Percentiles rank a stretch among this genome's conserved stretches.
Conservation (phyloP, 2,329 filamentous ascomycete genomes). For the Colletotrichum sp. region DNA sequence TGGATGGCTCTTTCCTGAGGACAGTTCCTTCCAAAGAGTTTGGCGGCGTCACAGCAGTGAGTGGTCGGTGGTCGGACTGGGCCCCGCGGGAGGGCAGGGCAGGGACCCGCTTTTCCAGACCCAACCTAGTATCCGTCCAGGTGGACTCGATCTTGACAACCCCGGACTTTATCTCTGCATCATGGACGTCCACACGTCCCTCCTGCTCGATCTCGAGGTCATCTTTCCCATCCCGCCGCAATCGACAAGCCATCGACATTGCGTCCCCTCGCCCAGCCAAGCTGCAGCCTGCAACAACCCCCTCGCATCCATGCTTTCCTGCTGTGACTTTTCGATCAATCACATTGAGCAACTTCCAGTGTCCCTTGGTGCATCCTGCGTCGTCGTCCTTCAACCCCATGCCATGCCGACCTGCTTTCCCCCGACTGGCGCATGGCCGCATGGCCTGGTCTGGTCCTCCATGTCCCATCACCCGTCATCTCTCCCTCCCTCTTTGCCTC, state of each 20-base stretch:
- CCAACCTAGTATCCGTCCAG: conserved; percentile 9
- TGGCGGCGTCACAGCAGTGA: neutral
- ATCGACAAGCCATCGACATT: conserved; percentile 8
- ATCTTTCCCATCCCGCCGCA: conserved; percentile 8
- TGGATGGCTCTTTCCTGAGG: neutral
- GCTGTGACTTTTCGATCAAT: neutral
- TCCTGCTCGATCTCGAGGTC: conserved; percentile 8
- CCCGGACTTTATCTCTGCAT: conserved; percentile 14
- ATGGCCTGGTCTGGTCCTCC: neutral
- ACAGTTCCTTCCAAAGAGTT: neutral
- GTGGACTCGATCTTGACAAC: conserved; percentile 14
- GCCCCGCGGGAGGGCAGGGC: neutral
- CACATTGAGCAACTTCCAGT: neutral
- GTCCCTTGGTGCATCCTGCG: neutral
- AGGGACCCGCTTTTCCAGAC: neutral
- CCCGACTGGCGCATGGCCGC: neutral
- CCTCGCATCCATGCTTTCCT: neutral
- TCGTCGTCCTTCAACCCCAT: neutral
- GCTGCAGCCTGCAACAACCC: neutral
- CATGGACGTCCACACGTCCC: neutral
- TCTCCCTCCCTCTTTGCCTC: neutral
- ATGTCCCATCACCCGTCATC: neutral
- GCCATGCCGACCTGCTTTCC: neutral
- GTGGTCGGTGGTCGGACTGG: neutral
- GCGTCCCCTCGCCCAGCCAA: neutral